Base-by-base conservation (phyloP, 148 eudicot species). In the Vaccinium vitisidaea region DNA sequence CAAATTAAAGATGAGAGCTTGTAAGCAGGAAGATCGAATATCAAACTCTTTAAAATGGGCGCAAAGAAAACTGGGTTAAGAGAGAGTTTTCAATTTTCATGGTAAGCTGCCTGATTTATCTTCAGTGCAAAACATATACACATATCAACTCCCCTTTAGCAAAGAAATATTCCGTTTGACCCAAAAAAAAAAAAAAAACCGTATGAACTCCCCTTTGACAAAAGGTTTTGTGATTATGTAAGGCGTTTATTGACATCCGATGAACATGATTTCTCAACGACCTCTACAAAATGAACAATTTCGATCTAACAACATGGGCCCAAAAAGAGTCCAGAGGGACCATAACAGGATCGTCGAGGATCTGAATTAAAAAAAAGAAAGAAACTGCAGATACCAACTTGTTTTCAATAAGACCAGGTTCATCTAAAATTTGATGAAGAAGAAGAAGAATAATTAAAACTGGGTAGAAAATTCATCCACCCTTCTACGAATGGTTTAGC, bases 381-480 rank as follows among this genome's bases (percentile, higher is more conserved):
- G 16, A 36, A 36, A 80, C 49, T 80, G 67, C 19, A 54, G 82
- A 63, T 36, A 16, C n/a, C 77, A 1, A 32, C 49, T 39, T 39
- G 77, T 16, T 36, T 6, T 73, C 77, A 73, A 36, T 19, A 46
- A 75, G 14, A 21, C 27, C 54, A 75, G 54, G 79, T 46, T 48
- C 79, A 75, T 75, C 55, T 46, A 43, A 18, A 75, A 48, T 21
- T 46, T 43, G 79, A 75, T 75, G 61, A 27, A 1, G 77, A 70
- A 39, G 53, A 32, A 69, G 70, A 65, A 69, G 74, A 69, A 69
- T 69, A 30, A 54, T 30, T 83, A 54, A 16, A 55, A 83, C 53
- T 32, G 53, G 58, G 69, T 13, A 59, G 50, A 83, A 55, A 43
- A 30, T 70, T 83, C 84, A 83, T 46, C 78, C 76, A 82, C 61